phyloP scores from a whole-genome alignment of 2,329 filamentous ascomycete genomes.

The Apiospora arundinis region DNA sequence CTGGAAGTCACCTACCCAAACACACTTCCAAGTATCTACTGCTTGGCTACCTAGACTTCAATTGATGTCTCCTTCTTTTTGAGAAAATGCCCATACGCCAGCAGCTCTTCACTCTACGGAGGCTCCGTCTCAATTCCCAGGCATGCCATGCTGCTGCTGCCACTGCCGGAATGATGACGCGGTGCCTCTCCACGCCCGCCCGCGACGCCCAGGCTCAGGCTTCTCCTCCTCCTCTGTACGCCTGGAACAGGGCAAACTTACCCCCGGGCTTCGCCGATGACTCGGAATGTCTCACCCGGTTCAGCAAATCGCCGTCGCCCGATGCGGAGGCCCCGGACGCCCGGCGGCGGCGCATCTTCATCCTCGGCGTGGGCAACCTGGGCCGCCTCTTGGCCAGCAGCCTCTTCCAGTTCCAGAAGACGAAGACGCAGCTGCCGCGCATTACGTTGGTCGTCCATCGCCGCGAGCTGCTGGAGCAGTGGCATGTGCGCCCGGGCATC shows the following conservation, averaged over 20 bases:
- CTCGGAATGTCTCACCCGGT: too few species aligned
- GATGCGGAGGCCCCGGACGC: slow-evolving; percentile 1
- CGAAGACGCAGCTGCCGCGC: slow-evolving; percentile 66
- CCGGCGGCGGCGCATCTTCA: slow-evolving; percentile 64
- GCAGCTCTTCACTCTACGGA: neutral
- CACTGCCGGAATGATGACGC: neutral
- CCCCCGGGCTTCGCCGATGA: neutral
- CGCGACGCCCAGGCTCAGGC: neutral
- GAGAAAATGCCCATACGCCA: neutral
- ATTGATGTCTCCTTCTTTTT: neutral
- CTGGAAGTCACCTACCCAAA: too few species aligned
- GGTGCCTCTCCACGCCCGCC: neutral
- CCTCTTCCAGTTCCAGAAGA: slow-evolving; percentile 68
- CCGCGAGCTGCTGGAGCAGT: slow-evolving; percentile 54
- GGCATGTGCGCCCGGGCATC: slow-evolving; percentile 52
- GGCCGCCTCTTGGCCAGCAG: slow-evolving; percentile 80
- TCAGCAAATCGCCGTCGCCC: neutral
- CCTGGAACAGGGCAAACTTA: slow-evolving; percentile 38
- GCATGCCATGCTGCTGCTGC: neutral
- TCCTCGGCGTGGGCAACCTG: slow-evolving; percentile 82
- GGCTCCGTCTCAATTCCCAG: neutral
- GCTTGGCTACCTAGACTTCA: neutral
- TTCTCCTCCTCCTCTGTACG: slow-evolving; percentile 34
- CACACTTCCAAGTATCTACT: neutral
- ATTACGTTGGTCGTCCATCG: slow-evolving; percentile 82